Conservation (phyloP, 2,329 filamentous ascomycete species). For the Venturia nashicola region DNA sequence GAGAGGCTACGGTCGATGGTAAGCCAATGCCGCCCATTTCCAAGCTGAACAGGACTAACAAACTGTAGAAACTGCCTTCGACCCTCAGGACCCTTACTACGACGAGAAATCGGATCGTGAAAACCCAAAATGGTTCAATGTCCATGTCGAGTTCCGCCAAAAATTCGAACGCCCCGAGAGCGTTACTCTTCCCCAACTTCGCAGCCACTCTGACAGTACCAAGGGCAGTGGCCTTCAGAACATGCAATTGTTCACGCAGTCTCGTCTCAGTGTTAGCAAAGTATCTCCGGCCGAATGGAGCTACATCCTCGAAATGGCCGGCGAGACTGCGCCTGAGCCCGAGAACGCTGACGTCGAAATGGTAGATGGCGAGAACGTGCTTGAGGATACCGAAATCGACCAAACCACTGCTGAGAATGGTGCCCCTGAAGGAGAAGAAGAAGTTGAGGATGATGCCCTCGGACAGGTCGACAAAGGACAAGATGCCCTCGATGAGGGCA, state of each 20-base stretch:
- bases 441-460: neutral
- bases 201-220: constrained; percentile 41
- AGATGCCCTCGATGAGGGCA: neutral
- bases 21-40: constrained; percentile 17
- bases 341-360: neutral
- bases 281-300: constrained; percentile 55
- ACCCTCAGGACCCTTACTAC: constrained; percentile 66
- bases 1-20: constrained; percentile 72
- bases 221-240: constrained; percentile 47
- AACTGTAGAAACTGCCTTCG: constrained; percentile 52
- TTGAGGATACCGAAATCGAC: neutral
- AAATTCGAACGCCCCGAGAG: constrained; percentile 55
- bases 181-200: constrained; percentile 60
- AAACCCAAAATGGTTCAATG: constrained; percentile 73
- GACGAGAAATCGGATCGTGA: constrained; percentile 60
- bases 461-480: neutral
- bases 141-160: constrained; percentile 75
- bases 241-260: constrained; percentile 75
- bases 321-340: constrained; percentile 1
- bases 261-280: constrained; percentile 68
- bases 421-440: neutral
- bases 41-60: neutral
- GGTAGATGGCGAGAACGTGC: neutral
- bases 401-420: neutral
- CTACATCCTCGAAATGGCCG: constrained; percentile 43